These are phyloP conservation scores for Trichoderma hamatum DNA, from an alignment of 2,329 filamentous ascomycete species.

Conservation along the genomic window DNA sequence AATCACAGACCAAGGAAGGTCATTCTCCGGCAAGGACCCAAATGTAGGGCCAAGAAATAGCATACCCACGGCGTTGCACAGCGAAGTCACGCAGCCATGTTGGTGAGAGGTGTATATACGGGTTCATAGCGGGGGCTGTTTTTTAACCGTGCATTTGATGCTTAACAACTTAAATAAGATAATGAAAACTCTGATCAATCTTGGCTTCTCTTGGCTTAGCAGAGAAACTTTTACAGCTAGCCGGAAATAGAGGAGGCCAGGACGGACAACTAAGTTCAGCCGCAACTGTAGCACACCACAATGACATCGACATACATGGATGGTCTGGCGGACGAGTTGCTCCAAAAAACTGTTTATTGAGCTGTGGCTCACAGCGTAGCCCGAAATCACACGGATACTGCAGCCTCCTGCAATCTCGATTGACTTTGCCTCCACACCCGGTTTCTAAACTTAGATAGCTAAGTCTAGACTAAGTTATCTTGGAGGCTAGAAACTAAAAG, in stretches of 20 bases:
- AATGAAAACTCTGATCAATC: slow-evolving; percentile 9
- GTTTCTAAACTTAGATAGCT: slow-evolving; percentile 18
- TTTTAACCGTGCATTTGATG: slow-evolving; percentile 20
- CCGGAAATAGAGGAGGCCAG: background rate
- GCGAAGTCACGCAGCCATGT: background rate
- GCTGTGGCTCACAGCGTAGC: slow-evolving; percentile 16
- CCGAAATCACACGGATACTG: background rate
- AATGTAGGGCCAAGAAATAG: background rate
- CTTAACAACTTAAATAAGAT: slow-evolving; percentile 20
- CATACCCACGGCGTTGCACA: slow-evolving; percentile 6
- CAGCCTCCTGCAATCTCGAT: slow-evolving; percentile 13
- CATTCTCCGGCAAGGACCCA: background rate
- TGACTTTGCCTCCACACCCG: background rate
- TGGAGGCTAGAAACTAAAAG: background rate
- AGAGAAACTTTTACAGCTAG: background rate
- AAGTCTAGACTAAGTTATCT: background rate
- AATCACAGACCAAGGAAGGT: background rate
- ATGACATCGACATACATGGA: background rate
- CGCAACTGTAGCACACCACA: slow-evolving; percentile 24
- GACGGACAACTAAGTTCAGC: slow-evolving; percentile 18
- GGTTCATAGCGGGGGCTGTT: background rate
- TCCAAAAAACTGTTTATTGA: slow-evolving; percentile 9
- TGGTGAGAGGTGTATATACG: background rate
- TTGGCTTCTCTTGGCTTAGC: slow-evolving; percentile 1
- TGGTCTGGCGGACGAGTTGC: slow-evolving; percentile 8